A percentile compares a stretch with the other conserved stretches of the same genome.
Evolutionary conservation across 805 yeast species (phyloP).

Genomic region (Yamadazyma phyllophila): DNA sequence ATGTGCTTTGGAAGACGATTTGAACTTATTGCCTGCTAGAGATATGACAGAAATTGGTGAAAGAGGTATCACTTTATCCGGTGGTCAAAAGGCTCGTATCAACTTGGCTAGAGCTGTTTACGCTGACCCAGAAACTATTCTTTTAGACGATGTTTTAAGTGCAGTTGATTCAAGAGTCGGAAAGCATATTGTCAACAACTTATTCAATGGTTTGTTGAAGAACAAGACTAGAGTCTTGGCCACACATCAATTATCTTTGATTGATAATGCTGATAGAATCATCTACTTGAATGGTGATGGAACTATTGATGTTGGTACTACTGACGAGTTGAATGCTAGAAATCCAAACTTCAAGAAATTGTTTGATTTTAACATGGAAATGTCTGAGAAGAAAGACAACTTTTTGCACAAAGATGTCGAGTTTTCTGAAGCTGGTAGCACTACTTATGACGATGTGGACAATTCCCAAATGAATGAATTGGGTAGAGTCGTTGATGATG

Average conservation of each 20-base stretch:
- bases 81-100: conserved; percentile 46
- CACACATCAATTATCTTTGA: conserved; percentile 42
- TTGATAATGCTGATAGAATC: conserved; percentile 37
- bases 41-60: conserved; percentile 46
- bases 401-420: conserved; percentile 4
- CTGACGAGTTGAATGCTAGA: conserved; percentile 26
- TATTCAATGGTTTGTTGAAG: conserved; percentile 32
- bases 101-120: conserved; percentile 45
- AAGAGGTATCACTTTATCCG: conserved; percentile 43
- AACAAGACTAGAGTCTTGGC: conserved; percentile 39
- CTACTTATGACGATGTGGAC: conserved; percentile 1
- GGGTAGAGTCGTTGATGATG: conserved; percentile 36
- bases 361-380: conserved; percentile 41
- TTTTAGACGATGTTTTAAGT: conserved; percentile 44
- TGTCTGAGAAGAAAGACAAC: conserved; percentile 12
- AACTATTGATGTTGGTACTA: conserved; percentile 36
- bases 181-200: conserved; percentile 35
- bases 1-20: conserved; percentile 41
- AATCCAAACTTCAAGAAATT: conserved; percentile 50
- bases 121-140: conserved; percentile 29
- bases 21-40: conserved; percentile 31
- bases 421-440: background rate
- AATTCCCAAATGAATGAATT: conserved; percentile 6
- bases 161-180: conserved; percentile 47
- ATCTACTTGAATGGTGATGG: conserved; percentile 43